Base-by-base conservation (phyloP, 2,329 filamentous ascomycete species). In the Pseudogymnoascus sp. region DNA sequence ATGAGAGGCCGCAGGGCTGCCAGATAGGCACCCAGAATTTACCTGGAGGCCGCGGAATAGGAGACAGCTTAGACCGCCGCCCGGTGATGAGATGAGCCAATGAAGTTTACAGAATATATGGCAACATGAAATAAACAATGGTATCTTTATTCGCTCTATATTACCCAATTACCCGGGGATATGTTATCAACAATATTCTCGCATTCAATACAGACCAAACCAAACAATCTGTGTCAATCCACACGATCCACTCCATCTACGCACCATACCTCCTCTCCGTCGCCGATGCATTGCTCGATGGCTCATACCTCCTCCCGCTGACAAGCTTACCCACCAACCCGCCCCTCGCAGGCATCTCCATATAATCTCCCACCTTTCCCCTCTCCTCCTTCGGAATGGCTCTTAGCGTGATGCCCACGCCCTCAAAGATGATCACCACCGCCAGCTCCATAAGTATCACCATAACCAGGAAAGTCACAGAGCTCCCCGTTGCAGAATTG, bases 371-470 rank as follows among this genome's bases (percentile, higher is more conserved):
- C n/a, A 54, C 11, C 47, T 54, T 54, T 9, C 47, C 30, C 16
- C 18, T 28, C 8, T 54, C 61, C 4, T n/a, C 30, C 59, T 64
- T 62, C 3, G 60, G 34, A 9, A 64, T 43, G 32, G 70, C 70
- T 20, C 68, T 64, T 50, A 79, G 66, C 2, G 71, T 76, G 58
- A 78, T 63, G 0, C 78, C 78, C 8, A 77, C 64, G 2, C 60
- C 64, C 62, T 77, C 73, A 39, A 76, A 76, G 37, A 78, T 71
- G 4, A 73, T 47, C 2, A 81, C 74, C 18, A 79, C 73, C 6
- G 75, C 66, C 38, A 82, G 74, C 69, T 84, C 81, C 71, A 79
- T 77, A 22, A 82, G 62, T 6, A 81, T 71, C 4, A 75, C 72
- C 74, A 82, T 77, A 39, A 76, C 74, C 6, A 81, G 67, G 14